Conservation (phyloP, 345 rosid genomes). For the Anastatica hierochuntica region DNA sequence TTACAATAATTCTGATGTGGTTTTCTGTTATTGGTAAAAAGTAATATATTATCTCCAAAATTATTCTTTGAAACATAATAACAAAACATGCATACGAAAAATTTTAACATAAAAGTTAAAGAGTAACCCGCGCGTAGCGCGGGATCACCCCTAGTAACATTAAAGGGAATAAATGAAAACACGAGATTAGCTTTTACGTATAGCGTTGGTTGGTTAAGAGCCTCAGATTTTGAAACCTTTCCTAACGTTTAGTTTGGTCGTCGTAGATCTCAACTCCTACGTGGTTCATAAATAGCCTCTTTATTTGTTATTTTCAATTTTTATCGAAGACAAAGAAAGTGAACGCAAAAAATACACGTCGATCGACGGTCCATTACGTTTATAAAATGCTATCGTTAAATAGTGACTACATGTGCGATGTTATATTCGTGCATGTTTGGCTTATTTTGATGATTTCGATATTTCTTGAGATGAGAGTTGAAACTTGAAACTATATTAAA, state of each 20-base stretch:
- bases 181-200: constrained; percentile 20
- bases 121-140: too few relatives aligned
- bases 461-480: neutral
- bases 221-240: constrained; percentile 34
- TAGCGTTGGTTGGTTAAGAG: constrained; percentile 38
- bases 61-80: too few relatives aligned
- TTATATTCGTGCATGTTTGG: constrained; percentile 10
- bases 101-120: too few relatives aligned
- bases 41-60: too few relatives aligned
- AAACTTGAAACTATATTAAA: neutral
- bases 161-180: constrained; percentile 16
- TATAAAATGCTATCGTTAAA: too few relatives aligned
- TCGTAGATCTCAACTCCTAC: constrained; percentile 21
- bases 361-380: constrained; percentile 15
- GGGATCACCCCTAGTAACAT: too few relatives aligned
- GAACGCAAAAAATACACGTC: constrained; percentile 26
- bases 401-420: constrained; percentile 17
- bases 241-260: constrained; percentile 28
- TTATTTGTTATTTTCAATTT: constrained; percentile 1
- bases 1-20: too few relatives aligned
- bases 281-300: constrained; percentile 50
- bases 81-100: too few relatives aligned
- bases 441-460: neutral
- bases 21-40: too few relatives aligned
- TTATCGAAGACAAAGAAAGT: constrained; percentile 18